Base-by-base conservation (phyloP, 2,329 filamentous ascomycete genomes). In the Aspergillus spinulosporus region DNA sequence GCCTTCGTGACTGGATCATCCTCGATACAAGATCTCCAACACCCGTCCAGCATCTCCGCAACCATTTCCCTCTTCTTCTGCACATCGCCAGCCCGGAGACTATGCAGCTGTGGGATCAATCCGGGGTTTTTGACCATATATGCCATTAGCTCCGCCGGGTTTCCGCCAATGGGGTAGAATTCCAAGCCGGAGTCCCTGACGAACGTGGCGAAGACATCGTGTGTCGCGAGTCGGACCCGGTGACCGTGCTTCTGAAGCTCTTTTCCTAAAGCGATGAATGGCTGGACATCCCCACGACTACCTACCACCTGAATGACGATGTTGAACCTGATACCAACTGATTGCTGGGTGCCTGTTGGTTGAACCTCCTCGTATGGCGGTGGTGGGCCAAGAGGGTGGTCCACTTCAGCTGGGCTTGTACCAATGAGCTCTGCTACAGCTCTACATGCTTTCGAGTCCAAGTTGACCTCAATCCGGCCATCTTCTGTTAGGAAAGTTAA, bases 241-340 rank as follows among this genome's bases (percentile, higher is more conserved):
- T 85, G 82, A 1, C 79, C 78, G 52, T 80, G 73, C 2, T 72
- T 69, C 59, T 81, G 75, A 0, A 85, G 65, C 9, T 78, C 75
- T 36, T 75, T 78, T 0, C 81, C 84, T 1, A 86, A 71, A 0
- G 83, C 81, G 49, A 86, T 72, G 52, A 86, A 86, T 0, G 83
- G 83, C 56, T 86, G 83, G 0, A 84, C 80, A 64, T 84, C 82
- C 6, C 82, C 82, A 6, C 6, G 82, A 77, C 64, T 86, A 76
- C 40, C 84, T 72, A 84, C 81, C 1, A 83, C 78, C 54, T 83
- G 81, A 49, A 84, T 82, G 3, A 83, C 80, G 43, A 83, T 77
- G 53, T 83, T 83, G 21, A 82, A 66, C n/a, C 65, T 61, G 15
- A 68, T 47, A 12, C 62, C 56, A 12, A 43, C 36, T 4, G 45